Evolutionary conservation across 2,329 filamentous ascomycete genomes (phyloP).

Genomic region (Colletotrichum magnum): DNA sequence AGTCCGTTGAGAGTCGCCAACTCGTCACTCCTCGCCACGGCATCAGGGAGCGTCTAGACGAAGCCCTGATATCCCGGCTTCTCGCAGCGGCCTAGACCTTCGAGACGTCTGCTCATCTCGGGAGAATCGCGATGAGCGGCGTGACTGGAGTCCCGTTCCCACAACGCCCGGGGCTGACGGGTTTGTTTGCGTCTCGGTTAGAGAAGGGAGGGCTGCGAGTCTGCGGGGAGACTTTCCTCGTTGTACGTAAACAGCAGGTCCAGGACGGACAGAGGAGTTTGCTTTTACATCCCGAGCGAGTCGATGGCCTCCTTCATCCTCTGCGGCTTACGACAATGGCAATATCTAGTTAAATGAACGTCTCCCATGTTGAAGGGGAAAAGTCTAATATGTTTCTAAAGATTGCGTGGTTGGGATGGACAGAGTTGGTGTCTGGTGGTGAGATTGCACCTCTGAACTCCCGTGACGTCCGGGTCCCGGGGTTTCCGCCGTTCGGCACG

Average conservation of each 20-base stretch:
- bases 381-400: slow-evolving; percentile 12
- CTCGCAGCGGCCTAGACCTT: background rate
- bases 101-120: background rate
- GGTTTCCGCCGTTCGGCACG: slow-evolving; percentile 7
- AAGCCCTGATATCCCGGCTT: background rate
- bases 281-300: no score
- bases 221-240: slow-evolving; percentile 1
- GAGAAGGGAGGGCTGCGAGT: background rate
- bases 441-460: slow-evolving; percentile 5
- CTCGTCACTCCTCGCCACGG: no score
- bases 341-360: no score
- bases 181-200: slow-evolving; percentile 1
- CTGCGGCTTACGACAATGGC: no score
- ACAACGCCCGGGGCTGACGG: background rate
- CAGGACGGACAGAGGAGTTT: no score
- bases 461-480: background rate
- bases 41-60: no score
- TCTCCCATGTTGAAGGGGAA: no score
- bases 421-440: background rate
- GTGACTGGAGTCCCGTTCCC: slow-evolving; percentile 6
- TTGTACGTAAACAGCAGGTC: no score
- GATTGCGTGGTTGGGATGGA: slow-evolving; percentile 13
- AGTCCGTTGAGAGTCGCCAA: no score
- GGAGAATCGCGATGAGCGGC: background rate
- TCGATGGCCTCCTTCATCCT: no score